These are phyloP conservation scores for Parsonsia alboflavescens DNA, from an alignment of 257 asterid species.

Conservation along the genomic window DNA sequence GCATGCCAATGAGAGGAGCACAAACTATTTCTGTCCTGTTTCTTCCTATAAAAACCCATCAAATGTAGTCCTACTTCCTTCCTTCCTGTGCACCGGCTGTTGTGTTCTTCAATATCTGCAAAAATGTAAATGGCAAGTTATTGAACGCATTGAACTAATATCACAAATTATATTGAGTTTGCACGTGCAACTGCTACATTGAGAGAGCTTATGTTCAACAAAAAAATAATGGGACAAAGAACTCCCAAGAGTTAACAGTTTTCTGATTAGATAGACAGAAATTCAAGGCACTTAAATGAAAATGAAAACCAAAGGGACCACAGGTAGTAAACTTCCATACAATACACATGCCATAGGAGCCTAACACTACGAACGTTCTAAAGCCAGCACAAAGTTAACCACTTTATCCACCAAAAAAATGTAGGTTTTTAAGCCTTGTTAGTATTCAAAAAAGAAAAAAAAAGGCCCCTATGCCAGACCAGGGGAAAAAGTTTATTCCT, in stretches of 20 bases:
- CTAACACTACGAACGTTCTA: background rate
- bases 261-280: background rate
- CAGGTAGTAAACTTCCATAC: background rate
- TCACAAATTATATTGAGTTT: background rate
- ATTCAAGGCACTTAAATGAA: background rate
- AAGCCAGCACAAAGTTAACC: constrained; percentile 3
- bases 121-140: background rate
- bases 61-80: constrained; percentile 24
- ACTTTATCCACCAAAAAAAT: background rate
- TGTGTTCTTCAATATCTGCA: constrained; percentile 58
- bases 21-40: background rate
- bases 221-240: background rate
- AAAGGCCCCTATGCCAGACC: background rate
- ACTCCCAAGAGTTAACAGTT: background rate
- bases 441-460: background rate
- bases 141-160: background rate
- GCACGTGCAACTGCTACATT: too few species aligned
- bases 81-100: constrained; percentile 46
- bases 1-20: constrained; percentile 1
- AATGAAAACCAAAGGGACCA: background rate
- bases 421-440: background rate
- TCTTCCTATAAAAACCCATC: background rate
- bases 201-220: background rate
- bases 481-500: background rate
- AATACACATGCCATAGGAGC: background rate